Evolutionary conservation across 805 yeast species (phyloP), one percentile per base, ranked within the genome.

Genomic region (Debaryomyces maramus): DNA sequence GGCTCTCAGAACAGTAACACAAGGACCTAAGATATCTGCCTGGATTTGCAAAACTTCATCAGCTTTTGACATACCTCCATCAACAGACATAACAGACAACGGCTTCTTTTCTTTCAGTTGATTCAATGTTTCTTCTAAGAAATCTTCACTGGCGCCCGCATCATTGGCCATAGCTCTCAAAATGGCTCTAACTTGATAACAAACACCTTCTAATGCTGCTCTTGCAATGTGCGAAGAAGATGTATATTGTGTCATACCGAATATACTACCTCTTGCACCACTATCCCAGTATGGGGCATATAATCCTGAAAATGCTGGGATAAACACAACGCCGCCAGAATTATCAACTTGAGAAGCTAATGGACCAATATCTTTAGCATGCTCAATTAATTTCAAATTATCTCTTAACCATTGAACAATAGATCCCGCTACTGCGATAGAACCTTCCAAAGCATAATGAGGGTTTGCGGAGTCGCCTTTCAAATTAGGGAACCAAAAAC

Each of bases 251-350:
- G 97, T 88, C 72, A 90, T 77, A 27, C 98, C 98, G 60, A 89
- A 82, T 32, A 91, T 85, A 23, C 96, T 84, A 36, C 97, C 98
- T 47, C 96, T 80, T 5, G 96, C 88, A 38, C 86, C 87, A 10
- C 90, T 78, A 57, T 87, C 88, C 98, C 98, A 90, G 67, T 90
- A 88, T 15, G 98, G 98, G 3, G 97, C 96, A 64, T 87, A 90
- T 40, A 90, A 71, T 6, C 98, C 98, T 22, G 90, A 83, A 60
- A 90, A 88, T 2, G 97, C 97, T 21, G 98, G 96, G 33, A 90
- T 95, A 56, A 90, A 90, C 27, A 88, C 89, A 18, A 90, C 97
- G 28, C 97, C 97, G 36, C 93, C 96, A 13, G 91, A 74, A 58
- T 85, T 80, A 18, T 77, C 72, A 27, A 88, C 96, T 53, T 81